Conservation (phyloP, 1,139 yeast genomes). For the Candida frijolesensis region DNA sequence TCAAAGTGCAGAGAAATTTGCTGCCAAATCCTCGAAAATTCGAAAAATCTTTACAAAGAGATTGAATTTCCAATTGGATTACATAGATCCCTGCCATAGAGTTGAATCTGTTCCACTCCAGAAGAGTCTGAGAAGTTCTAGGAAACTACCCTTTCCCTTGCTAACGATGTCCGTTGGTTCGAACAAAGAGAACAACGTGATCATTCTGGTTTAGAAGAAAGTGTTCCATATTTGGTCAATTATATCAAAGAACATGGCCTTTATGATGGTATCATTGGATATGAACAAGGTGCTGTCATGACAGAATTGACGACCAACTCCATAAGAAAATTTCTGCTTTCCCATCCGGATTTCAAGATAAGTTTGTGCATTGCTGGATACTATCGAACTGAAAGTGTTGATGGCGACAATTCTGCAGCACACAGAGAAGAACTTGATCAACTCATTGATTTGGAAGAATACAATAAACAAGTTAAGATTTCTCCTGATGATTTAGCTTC, state of each 20-base stretch:
- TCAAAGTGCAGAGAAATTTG: slow-evolving; percentile 74
- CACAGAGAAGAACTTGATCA: slow-evolving; percentile 23
- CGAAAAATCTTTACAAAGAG: slow-evolving; percentile 69
- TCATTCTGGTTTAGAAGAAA: slow-evolving; percentile 36
- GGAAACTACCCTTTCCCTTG: too few relatives aligned
- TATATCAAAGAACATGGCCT: slow-evolving; percentile 77
- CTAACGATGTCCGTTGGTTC: slow-evolving; percentile 57
- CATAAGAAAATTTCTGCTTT: slow-evolving; percentile 40
- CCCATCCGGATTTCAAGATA: slow-evolving; percentile 44
- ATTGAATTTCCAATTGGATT: slow-evolving; percentile 47
- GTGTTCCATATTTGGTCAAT: slow-evolving; percentile 44
- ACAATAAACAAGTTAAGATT: slow-evolving; percentile 21
- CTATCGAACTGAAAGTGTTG: slow-evolving; percentile 48
- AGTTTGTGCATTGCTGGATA: slow-evolving; percentile 58
- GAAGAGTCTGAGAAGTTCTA: slow-evolving; percentile 30
- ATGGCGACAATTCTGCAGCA: slow-evolving; percentile 10
- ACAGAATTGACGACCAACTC: slow-evolving; percentile 58
- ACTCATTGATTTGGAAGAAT: slow-evolving; percentile 25
- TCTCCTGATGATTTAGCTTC: slow-evolving; percentile 23
- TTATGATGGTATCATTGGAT: slow-evolving; percentile 84
- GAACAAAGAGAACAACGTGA: slow-evolving; percentile 27
- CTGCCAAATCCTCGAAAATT: slow-evolving; percentile 78
- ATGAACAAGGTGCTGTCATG: slow-evolving; percentile 92
- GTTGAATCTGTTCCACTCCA: slow-evolving; percentile 25
- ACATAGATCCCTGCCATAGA: slow-evolving; percentile 37